Percentiles rank a stretch among this genome's conserved stretches.
phyloP scores from a whole-genome alignment of 768 basidiomycete species.

The Sutorius australiensis region DNA sequence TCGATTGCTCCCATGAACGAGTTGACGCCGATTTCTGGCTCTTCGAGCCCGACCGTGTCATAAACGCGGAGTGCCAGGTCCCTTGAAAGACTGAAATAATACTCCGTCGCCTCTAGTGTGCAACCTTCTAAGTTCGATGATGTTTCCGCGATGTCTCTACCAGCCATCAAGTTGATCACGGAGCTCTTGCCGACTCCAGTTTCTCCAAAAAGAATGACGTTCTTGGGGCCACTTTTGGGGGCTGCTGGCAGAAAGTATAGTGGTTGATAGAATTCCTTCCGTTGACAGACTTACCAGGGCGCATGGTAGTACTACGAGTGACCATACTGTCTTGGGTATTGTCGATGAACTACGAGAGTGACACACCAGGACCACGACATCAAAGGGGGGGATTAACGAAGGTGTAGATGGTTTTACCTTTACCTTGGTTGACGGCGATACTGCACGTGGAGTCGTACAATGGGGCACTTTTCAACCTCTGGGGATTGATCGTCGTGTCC shows the following conservation, averaged over 20 bases:
- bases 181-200: slow-evolving; percentile 11
- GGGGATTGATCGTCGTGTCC: no score
- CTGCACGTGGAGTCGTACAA: no score
- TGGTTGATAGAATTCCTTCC: neutral
- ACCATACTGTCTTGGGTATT: neutral
- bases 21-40: slow-evolving; percentile 3
- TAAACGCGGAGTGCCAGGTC: neutral
- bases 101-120: neutral
- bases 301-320: neutral
- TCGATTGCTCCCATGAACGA: slow-evolving; percentile 5
- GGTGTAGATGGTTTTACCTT: no score
- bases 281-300: neutral
- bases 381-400: no score
- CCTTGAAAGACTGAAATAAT: neutral
- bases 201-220: slow-evolving; percentile 7
- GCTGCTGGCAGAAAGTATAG: neutral
- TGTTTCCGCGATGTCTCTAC: neutral
- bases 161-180: slow-evolving; percentile 8
- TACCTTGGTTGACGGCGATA: no score
- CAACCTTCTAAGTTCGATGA: neutral
- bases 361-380: no score
- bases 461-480: no score
- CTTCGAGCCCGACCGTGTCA: slow-evolving; percentile 11
- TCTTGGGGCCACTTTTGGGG: neutral
- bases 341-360: neutral